Base-by-base conservation (phyloP, 306 rosid genomes). In the Lathyrus aphaca region DNA sequence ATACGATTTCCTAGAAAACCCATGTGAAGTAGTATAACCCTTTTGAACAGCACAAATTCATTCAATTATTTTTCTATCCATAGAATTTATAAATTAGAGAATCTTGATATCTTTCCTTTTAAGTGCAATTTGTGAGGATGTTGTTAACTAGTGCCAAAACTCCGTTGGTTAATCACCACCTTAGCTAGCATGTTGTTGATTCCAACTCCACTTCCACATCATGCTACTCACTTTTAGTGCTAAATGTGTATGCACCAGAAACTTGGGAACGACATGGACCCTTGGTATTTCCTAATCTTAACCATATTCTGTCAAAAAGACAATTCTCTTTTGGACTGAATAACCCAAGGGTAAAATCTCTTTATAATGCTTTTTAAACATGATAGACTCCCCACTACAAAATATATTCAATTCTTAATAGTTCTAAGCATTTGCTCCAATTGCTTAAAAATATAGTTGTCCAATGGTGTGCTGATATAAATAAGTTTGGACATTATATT, bases 101-200 rank as follows among this genome's bases (percentile, higher is more conserved):
- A 79, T 82, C 83, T 82, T 71, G 50, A 48, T 18, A 53, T 75
- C 56, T 53, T 78, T 70, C 44, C 72, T 56, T 53, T 45, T 71
- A 72, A 75, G 56, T 71, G 75, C 84, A 72, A 72, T 60, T 76
- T 70, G 82, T 74, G 85, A 82, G 85, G 82, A 74, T 65, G 78
- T 29, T 71, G 75, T 54, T 74, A 78, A 45, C 29, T 66, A 44
- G 64, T 55, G 40, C 73, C 51, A 72, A 61, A 25, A 66, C 81
- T 50, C 53, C 54, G 40, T 50, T 75, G 15, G 61, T 73, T 50
- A 50, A 75, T 71, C 77, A 64, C 70, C 74, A 64, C 70, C 74
- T 19, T 45, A 61, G 18, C 46, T 46, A 63, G 21, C 66, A 58
- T 62, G 67, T 38, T 50, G 70, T 49, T 57, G 80, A 80, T 80